A percentile compares a stretch with the other conserved stretches of the same genome.
Evolutionary conservation across 176 grass and related monocot species (phyloP).

Genomic region (Eleusine coracana): DNA sequence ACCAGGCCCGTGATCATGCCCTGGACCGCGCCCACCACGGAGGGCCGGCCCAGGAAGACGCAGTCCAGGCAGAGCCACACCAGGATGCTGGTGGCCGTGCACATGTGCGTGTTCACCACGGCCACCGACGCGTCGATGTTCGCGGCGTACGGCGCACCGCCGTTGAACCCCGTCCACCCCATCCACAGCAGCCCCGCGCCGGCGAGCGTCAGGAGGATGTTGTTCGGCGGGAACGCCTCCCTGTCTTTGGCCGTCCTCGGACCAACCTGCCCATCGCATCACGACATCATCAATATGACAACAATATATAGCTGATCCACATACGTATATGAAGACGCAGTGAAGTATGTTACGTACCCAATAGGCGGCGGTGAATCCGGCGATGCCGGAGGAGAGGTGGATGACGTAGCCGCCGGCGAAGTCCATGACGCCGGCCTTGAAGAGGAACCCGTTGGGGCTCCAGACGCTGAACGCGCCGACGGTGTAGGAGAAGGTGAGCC

Average conservation of each 20-base stretch:
- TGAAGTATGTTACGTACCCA: conserved; percentile 47
- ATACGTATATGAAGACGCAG: not conserved
- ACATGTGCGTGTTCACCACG: conserved; percentile 80
- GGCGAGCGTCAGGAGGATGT: conserved; percentile 64
- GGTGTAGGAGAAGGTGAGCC: conserved; percentile 88
- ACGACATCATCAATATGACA: not conserved
- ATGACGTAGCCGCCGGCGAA: conserved; percentile 80
- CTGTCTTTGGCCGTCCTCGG: conserved; percentile 71
- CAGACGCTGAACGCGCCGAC: conserved; percentile 84
- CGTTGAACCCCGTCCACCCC: conserved; percentile 90
- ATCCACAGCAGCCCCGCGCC: conserved; percentile 82
- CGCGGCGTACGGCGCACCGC: conserved; percentile 67
- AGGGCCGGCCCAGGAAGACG: conserved; percentile 53
- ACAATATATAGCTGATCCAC: not conserved
- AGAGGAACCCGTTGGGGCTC: conserved; percentile 80
- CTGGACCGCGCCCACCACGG: conserved; percentile 86
- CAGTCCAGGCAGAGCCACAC: conserved; percentile 75
- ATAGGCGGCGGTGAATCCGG: conserved; percentile 68
- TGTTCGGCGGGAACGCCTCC: conserved; percentile 83
- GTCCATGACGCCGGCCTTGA: conserved; percentile 81
- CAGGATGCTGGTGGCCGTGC: conserved; percentile 77
- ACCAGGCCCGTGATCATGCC: conserved; percentile 95
- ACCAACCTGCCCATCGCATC: conserved; percentile 35
- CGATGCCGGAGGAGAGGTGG: conserved; percentile 77
- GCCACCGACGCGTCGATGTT: conserved; percentile 66